Base-by-base conservation (phyloP, 176 grass and related monocot genomes). In the Dendrocalamus sinicus region DNA sequence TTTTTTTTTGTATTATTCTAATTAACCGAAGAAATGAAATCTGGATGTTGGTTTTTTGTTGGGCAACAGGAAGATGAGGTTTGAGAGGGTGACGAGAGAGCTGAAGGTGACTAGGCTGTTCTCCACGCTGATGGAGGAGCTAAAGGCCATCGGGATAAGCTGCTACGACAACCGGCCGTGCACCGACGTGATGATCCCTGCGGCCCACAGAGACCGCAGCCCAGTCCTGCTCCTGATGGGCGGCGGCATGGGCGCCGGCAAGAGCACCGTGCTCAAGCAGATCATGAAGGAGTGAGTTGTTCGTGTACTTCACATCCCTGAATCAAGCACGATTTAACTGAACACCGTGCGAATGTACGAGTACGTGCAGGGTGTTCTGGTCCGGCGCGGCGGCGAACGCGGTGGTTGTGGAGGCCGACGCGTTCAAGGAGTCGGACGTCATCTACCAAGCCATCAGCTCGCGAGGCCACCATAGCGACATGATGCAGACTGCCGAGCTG, bases 171-270 rank as follows among this genome's bases (percentile, higher is more conserved):
- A 79, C 19, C 76, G 67, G 41, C 63, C 70, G 43, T 77, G 78
- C 84, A 92, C 64, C 26, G 93, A 94, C 37, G 90, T 96, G 78
- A 90, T 99, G 96, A 88, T 99, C 32, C 96, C 96, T 9, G 92
- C 78, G 2, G 93, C 96, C 26, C 94, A 77, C 66, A 59, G 90
- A 14, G 72, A 90, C 65, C 92, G 96, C 75, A 99, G 96, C 88
- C 93, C 93, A 0, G 96, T 99, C 12, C 93, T 96, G 28, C 88
- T 99, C n/a, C 84, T 99, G 10, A 99, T 96, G 96, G 96, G 96
- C 59, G 96, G 96, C 19, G 96, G 96, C 76, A 99, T 99, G 96
- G 96, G 93, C 9, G 94, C 93, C 32, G 96, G 93, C 87, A 99
- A 99, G 88, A 99, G 96, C 92, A 99, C 96, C 24, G 90, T 94